Evolutionary conservation across 1,139 yeast genomes (phyloP).

Genomic region (Blastobotrys petasosporus): DNA sequence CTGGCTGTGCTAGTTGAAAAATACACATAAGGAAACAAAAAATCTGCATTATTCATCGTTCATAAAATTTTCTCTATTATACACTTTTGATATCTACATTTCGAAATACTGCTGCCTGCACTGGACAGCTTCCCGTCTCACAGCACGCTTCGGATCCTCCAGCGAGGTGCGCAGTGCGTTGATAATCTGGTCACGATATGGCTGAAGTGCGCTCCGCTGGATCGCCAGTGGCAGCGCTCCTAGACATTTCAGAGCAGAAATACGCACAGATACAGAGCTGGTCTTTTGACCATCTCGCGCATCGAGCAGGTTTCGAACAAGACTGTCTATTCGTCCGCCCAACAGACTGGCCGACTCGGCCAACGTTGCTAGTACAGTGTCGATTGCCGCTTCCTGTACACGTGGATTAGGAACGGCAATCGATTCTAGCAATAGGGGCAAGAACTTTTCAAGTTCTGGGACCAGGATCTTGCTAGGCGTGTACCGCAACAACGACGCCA

Average conservation of each 20-base stretch:
- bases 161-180: conserved; percentile 46
- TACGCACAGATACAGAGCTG: conserved; percentile 39
- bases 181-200: conserved; percentile 49
- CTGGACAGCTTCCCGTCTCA: conserved; percentile 70
- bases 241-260: conserved; percentile 53
- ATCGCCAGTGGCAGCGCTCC: conserved; percentile 41
- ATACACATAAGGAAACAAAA: too few relatives aligned
- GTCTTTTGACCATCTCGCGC: conserved; percentile 20
- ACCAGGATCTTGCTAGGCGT: conserved; percentile 56
- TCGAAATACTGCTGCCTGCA: conserved; percentile 74
- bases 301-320: conserved; percentile 51
- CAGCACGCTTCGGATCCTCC: conserved; percentile 69
- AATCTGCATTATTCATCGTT: too few relatives aligned
- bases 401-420: conserved; percentile 45
- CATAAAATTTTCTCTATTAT: conserved; percentile 5
- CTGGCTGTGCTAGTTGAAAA: background rate
- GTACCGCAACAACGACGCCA: conserved; percentile 61
- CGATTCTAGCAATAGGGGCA: conserved; percentile 69
- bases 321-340: conserved; percentile 46
- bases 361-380: conserved; percentile 42
- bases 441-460: conserved; percentile 54
- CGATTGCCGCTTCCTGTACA: conserved; percentile 54
- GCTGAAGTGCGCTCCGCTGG: conserved; percentile 41
- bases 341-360: conserved; percentile 48
- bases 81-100: conserved; percentile 27